phyloP scores from a whole-genome alignment of 1,284 basidiomycete species.

The Ceratobasidium sp. region DNA sequence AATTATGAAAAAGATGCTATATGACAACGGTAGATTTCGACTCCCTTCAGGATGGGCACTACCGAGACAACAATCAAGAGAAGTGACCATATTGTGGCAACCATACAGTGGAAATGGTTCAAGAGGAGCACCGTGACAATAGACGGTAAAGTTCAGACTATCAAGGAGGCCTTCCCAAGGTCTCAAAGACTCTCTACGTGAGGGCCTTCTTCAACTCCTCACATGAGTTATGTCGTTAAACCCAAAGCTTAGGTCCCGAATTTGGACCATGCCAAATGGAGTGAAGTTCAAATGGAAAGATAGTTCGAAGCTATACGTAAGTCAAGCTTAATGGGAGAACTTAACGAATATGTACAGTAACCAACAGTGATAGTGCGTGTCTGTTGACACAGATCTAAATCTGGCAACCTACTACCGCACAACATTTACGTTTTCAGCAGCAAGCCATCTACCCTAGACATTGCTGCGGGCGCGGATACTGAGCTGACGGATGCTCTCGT shows the following conservation, averaged over 20 bases:
- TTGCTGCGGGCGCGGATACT: neutral
- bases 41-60: neutral
- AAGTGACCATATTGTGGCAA: neutral
- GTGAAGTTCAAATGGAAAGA: slow-evolving; percentile 6
- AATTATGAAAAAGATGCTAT: neutral
- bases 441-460: slow-evolving; percentile 11
- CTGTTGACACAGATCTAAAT: neutral
- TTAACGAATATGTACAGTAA: neutral
- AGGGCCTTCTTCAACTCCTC: neutral
- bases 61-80: neutral
- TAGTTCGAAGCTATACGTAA: neutral
- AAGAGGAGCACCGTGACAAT: slow-evolving; percentile 7
- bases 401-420: slow-evolving; percentile 12
- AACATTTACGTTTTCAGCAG: neutral
- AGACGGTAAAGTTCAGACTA: neutral
- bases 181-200: slow-evolving; percentile 3
- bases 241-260: neutral
- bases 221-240: too few relatives aligned
- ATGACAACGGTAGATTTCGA: neutral
- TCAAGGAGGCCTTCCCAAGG: neutral
- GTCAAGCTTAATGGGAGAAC: too few relatives aligned
- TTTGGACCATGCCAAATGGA: slow-evolving; percentile 3
- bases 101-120: slow-evolving; percentile 5
- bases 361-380: neutral
- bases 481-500: neutral